These are phyloP conservation scores for Akebia trifoliata DNA, from an alignment of 164 flowering plant genomes.

Conservation along the genomic window DNA sequence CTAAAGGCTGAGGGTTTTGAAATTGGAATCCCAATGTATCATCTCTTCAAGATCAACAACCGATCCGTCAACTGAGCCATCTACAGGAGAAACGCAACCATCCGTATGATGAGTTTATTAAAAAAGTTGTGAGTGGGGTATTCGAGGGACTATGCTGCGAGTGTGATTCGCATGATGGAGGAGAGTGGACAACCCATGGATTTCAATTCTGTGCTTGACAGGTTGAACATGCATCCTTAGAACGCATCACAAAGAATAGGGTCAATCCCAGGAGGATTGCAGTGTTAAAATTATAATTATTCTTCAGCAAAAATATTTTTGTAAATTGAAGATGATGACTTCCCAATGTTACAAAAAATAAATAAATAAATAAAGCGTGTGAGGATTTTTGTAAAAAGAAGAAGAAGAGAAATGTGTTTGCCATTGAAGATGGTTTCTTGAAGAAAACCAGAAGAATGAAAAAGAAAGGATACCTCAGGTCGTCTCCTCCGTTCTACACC, in stretches of 20 bases:
- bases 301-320: too few species aligned
- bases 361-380: too few species aligned
- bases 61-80: slow-evolving; percentile 37
- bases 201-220: slow-evolving; percentile 79
- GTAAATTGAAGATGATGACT: too few species aligned
- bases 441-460: too few species aligned
- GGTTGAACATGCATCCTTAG: slow-evolving; percentile 59
- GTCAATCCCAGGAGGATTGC: slow-evolving; percentile 28
- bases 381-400: too few species aligned
- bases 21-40: slow-evolving; percentile 29
- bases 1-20: slow-evolving; percentile 39
- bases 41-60: slow-evolving; percentile 38
- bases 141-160: slow-evolving; percentile 62
- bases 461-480: too few species aligned
- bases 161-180: slow-evolving; percentile 73
- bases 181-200: slow-evolving; percentile 80
- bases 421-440: too few species aligned
- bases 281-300: too few species aligned
- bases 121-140: slow-evolving; percentile 86
- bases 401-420: too few species aligned
- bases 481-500: too few species aligned
- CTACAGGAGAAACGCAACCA: slow-evolving; percentile 51
- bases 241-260: slow-evolving; percentile 66
- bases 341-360: too few species aligned
- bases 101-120: slow-evolving; percentile 69